Evolutionary conservation across 139 green algal genomes (phyloP).

Genomic region (Chlorella sorokiniana): DNA sequence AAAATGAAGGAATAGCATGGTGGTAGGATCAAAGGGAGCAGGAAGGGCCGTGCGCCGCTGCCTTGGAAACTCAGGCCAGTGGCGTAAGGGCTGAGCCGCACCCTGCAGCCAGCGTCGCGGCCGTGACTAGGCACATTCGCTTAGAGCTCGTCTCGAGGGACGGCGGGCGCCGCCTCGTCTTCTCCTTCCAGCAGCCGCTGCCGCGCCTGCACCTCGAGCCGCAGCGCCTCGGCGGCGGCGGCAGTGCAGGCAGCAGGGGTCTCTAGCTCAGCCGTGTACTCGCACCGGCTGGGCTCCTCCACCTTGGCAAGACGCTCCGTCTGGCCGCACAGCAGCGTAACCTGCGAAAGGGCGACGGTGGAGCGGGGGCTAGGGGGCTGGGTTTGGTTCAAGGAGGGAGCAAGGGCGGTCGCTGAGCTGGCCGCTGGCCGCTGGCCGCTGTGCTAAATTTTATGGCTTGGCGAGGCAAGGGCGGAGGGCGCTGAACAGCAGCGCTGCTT

Average conservation of each 20-base stretch:
- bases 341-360: slow-evolving; percentile 10
- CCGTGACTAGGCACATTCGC: too few species aligned
- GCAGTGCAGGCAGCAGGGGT: slow-evolving; percentile 73
- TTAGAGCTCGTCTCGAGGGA: not conserved
- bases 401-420: not conserved
- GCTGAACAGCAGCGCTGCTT: too few species aligned
- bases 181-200: slow-evolving; percentile 36
- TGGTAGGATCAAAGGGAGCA: too few species aligned
- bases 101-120: too few species aligned
- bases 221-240: slow-evolving; percentile 31
- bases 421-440: too few species aligned
- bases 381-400: not conserved
- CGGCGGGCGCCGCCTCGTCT: not conserved
- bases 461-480: too few species aligned
- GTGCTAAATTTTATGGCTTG: too few species aligned
- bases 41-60: too few species aligned
- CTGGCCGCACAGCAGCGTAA: slow-evolving; percentile 68
- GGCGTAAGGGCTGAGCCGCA: too few species aligned
- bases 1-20: too few species aligned
- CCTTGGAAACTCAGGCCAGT: too few species aligned
- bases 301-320: slow-evolving; percentile 64
- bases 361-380: not conserved
- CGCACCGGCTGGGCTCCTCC: slow-evolving; percentile 78
- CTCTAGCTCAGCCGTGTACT: slow-evolving; percentile 68
- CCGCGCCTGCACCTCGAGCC: slow-evolving; percentile 30